Base-by-base conservation (phyloP, 805 yeast genomes). In the Candida dendrica region DNA sequence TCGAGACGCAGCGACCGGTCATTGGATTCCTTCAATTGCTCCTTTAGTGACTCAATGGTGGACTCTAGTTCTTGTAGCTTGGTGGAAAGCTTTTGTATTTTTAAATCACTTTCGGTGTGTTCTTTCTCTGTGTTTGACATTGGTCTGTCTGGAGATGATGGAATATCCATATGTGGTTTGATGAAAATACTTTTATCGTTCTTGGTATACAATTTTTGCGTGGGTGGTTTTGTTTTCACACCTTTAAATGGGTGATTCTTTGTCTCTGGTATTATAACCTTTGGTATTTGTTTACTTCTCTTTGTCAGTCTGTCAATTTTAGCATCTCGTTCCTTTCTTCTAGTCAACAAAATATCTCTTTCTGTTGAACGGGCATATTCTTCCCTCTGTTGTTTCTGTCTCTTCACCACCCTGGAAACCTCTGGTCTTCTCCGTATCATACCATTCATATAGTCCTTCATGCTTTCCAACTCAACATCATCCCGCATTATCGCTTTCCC, bases 381-480 rank as follows among this genome's bases (percentile, higher is more conserved):
- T n/a, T n/a, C n/a, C n/a, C n/a, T n/a, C 8, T 22, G 24, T 22
- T 22, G 24, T 22, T 27, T n/a, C 13, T 27, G 30, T 13, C n/a
- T 13, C 30, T 27, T 4, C 30, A 27, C n/a, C 30, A 4, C 10
- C 4, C n/a, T 27, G 13, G n/a, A 11, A 27, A 27, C 30, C 13
- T 4, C 30, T 10, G 53, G 51, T 44, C 52, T 47, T 34, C 45
- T 47, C 4, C 41, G 33, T 11, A 55, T 46, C 56, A 53, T 50
- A 0, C 51, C 52, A 34, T 50, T 42, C 51, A 48, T 50, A 36
- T 53, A 53, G 20, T 16, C 42, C 43, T 50, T 53, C 58, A 55
- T 55, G 3, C 38, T 40, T 1, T 41, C 39, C 19, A 54, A 36
- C 38, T 54, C 59, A 3, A 29, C 22, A 5, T 40, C 33, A 29